Base-by-base conservation (phyloP, 192 early-diverging fungal species). In the Spizellomyces sp. region DNA sequence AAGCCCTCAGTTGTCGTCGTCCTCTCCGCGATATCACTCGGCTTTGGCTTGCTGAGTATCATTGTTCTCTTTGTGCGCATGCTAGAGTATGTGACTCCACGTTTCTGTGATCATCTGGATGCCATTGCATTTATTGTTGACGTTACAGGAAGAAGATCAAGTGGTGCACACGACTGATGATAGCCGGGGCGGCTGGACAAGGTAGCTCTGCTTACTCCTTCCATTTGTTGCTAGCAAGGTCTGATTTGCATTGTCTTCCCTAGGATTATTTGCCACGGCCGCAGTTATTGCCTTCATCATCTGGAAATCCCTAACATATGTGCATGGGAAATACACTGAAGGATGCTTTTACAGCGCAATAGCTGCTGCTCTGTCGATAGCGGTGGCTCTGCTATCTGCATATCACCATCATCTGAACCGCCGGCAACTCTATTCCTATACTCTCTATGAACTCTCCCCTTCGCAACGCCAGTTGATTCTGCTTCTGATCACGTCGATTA, bases 81-180 rank as follows among this genome's bases (percentile, higher is more conserved):
- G 84, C 74, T 81, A 10, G 68, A 73, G 69, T 58, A 69, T 44
- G 67, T 44, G 67, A 8, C 41, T 42, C 10, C 41, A 8, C 19
- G 12, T 19, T 52, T 17, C 65, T 9, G 4, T 27, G 6, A n/a
- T 48, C n/a, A 22, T 19, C 7, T n/a, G n/a, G 59, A 36, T 68
- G 15, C 54, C 42, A 9, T 17, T 10, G 45, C 50, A 50, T 42
- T 55, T 9, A 65, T 19, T 42, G 8, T 41, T 45, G 9, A 54
- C 4, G 0, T 21, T 63, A 66, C 12, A 80, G 81, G 69, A 84
- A 76, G 67, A 84, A 86, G 71, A 82, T 86, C 67, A 86, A 86
- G 62, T 83, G 79, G 80, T 70, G 63, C 42, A 83, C 82, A 14
- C 71, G 84, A 12, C 63, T 86, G 5, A 60, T 77, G 41, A 81